Evolutionary conservation across 371 early-diverging fungal species (phyloP), one percentile per base, ranked within the genome.

Genomic region (Rhizomucor pusillus): DNA sequence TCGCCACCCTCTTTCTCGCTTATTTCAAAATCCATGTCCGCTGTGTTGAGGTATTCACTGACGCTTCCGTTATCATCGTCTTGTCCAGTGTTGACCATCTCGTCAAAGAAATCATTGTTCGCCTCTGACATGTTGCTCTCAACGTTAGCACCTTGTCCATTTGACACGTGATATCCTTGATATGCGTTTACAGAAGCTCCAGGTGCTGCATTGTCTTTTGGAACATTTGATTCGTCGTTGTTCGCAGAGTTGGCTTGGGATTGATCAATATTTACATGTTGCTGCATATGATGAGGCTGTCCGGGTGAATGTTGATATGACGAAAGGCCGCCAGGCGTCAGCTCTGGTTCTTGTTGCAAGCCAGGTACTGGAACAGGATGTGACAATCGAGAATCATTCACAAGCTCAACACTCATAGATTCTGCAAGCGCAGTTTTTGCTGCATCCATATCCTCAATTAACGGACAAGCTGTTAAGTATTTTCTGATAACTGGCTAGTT

Each of bases 21-120:
- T n/a, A n/a, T n/a, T n/a, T 62, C 63, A 50, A 59, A 62, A 36
- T 63, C 63, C 63, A 67, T 67, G 22, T 61, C 66, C 5, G 36
- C 48, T 5, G 64, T 45, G 36, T 64, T 64, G 7, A 69, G 43
- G 36, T 70, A 71, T 41, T 74, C 74, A 54, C 66, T 74, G 4
- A 74, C 71, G 46, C 66, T 58, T 5, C 67, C 63, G 50, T 72
- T 69, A 35, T 59, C 60, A 48, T 59, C 54, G 23, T 60, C 61
- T 25, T 64, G 56, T 13, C 56, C 48, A 19, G 75, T 62, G 50
- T 75, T 75, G 2, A 76, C 71, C 77, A 76, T 76, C 25, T 76
- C 73, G 53, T 71, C 62, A 56, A 76, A 76, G 37, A 60, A 73
- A 25, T 73, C 73, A 52, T 64, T 71, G 25, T 50, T 54, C 18